These are phyloP conservation scores for Dalbergia cochinchinensis DNA, from an alignment of 306 rosid species.

Conservation along the genomic window DNA sequence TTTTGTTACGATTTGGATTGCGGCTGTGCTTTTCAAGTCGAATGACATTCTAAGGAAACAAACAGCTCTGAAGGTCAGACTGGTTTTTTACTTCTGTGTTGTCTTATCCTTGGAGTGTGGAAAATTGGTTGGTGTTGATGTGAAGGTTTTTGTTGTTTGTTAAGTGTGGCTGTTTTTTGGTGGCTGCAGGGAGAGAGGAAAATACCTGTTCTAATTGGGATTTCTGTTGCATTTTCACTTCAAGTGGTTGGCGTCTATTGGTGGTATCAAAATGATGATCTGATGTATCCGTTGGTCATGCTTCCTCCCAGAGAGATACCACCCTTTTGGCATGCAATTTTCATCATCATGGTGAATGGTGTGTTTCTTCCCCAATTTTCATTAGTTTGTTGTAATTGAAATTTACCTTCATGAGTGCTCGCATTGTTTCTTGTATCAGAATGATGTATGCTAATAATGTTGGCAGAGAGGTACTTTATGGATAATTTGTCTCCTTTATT, in stretches of 20 bases:
- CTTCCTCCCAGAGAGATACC: conserved; percentile 94
- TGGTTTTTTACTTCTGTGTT: conserved; percentile 4
- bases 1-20: conserved; percentile 86
- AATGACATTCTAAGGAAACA: conserved; percentile 90
- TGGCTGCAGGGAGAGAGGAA: conserved; percentile 97
- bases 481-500: conserved; percentile 11
- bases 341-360: conserved; percentile 95
- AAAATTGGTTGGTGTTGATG: conserved; percentile 5
- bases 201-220: conserved; percentile 68
- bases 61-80: conserved; percentile 79
- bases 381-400: neutral
- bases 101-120: neutral
- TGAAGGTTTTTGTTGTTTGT: conserved; percentile 14
- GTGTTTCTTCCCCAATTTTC: conserved; percentile 43
- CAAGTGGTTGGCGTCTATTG: conserved; percentile 91
- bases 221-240: conserved; percentile 77
- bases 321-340: conserved; percentile 97
- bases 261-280: conserved; percentile 97
- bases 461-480: neutral
- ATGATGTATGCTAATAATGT: neutral
- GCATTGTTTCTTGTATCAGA: conserved; percentile 3
- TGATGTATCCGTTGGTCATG: conserved; percentile 83
- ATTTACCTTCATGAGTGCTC: neutral
- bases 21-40: conserved; percentile 91
- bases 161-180: conserved; percentile 39